Evolutionary conservation across 495 filamentous ascomycete genomes (phyloP), one percentile per base, ranked within the genome.

Genomic region (Penicillium malachiteum): DNA sequence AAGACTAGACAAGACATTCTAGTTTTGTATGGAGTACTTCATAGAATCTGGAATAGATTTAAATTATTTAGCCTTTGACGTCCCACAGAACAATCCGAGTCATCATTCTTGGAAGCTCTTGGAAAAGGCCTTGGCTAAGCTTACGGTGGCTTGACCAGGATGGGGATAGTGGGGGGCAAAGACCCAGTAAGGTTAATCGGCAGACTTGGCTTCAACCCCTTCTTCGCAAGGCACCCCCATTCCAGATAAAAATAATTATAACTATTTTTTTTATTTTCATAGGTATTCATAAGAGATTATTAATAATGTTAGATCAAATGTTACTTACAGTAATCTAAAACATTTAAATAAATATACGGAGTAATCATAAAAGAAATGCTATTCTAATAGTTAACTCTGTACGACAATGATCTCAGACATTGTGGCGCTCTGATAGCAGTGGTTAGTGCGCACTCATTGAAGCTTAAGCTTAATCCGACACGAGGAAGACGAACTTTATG

Each of bases 401-500:
- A 42, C 51, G 30, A 40, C 48, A 44, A 52, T 58, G 58, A 50
- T 59, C 61, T 70, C 63, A 69, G 65, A 67, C 42, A 64, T 58
- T 48, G 71, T 71, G 70, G 67, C 65, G 69, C 66, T 68, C 66
- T 69, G 69, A 68, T 74, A 65, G 68, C 64, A 65, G 54, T 62
- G 71, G 65, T 70, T 76, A 71, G 71, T 70, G 73, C 68, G 68
- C 60, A 58, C 68, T 69, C 67, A 61, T 48, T 64, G 66, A 70
- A 75, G 69, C 73, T 78, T 78, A 78, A 78, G 75, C 75, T 78
- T 78, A 78, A 78, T 76, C 72, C 72, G 71, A 78, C 75, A 78
- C 75, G 75, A 78, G 75, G 72, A n/a, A 69, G 48, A 48, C 65
- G 65, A 66, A 73, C 70, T 71, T 70, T 75, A 73, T 73, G 69